Conservation (phyloP, 345 rosid species). For the Viola odorata region DNA sequence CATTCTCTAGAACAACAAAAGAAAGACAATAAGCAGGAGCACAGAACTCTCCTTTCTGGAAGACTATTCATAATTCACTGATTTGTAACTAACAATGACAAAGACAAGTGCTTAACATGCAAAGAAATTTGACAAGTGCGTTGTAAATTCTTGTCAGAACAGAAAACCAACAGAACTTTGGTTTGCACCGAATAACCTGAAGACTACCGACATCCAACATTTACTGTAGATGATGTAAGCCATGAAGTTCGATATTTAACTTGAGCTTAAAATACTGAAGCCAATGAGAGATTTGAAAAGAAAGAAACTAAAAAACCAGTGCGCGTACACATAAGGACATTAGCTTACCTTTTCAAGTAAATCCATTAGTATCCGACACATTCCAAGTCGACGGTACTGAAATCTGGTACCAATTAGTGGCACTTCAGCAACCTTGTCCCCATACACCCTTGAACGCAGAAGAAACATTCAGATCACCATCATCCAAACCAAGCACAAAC, state of each 20-base stretch:
- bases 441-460: conserved; percentile 41
- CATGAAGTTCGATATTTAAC: background rate
- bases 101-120: too few relatives aligned
- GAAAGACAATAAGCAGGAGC: background rate
- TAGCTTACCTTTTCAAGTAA: conserved; percentile 54
- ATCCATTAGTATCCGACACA: conserved; percentile 54
- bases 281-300: background rate
- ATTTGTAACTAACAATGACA: background rate
- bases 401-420: conserved; percentile 61
- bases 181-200: too few relatives aligned
- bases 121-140: background rate
- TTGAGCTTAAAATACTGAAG: background rate
- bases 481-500: background rate
- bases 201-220: too few relatives aligned
- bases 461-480: conserved; percentile 11
- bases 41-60: background rate
- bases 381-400: conserved; percentile 45
- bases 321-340: background rate
- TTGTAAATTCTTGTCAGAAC: background rate
- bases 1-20: background rate
- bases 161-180: too few relatives aligned
- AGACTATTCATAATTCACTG: background rate
- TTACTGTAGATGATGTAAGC: background rate
- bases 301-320: background rate
- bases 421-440: conserved; percentile 60